A percentile compares a stretch with the other conserved stretches of the same genome.
These are phyloP conservation scores for Malassezia pachydermatis DNA, from an alignment of 1,284 basidiomycete species.

Conservation along the genomic window DNA sequence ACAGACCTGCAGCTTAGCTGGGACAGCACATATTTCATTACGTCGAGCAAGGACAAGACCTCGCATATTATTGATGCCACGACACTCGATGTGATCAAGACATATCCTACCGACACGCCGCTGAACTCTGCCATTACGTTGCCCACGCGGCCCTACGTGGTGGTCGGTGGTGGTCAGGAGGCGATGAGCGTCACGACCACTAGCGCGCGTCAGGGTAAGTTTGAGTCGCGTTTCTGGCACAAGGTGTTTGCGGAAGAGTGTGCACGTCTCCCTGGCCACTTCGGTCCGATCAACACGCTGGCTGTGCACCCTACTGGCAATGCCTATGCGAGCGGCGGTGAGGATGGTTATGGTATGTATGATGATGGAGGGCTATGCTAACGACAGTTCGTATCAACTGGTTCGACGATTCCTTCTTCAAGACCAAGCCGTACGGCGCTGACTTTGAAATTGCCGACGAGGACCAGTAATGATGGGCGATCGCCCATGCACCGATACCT, in stretches of 20 bases:
- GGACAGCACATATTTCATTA: conserved; percentile 89
- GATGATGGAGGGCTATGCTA: no score
- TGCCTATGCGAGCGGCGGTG: conserved; percentile 84
- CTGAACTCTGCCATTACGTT: conserved; percentile 86
- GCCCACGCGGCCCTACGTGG: conserved; percentile 65
- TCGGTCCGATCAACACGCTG: conserved; percentile 96
- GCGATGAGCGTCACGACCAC: conserved; percentile 97
- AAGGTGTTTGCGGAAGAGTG: conserved; percentile 96
- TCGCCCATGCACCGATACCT: background rate
- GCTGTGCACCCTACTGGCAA: conserved; percentile 83
- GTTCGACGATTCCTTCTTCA: conserved; percentile 46
- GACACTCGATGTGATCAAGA: conserved; percentile 81
- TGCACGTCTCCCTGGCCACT: conserved; percentile 64
- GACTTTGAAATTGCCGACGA: conserved; percentile 42
- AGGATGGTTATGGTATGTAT: conserved; percentile 63
- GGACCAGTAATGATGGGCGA: conserved; percentile 29
- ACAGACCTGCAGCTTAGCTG: conserved; percentile 86
- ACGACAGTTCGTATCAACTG: conserved; percentile 44
- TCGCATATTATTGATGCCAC: conserved; percentile 85
- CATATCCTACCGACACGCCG: conserved; percentile 83
- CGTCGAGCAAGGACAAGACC: conserved; percentile 90
- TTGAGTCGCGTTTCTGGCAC: conserved; percentile 98
- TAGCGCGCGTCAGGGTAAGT: conserved; percentile 82
- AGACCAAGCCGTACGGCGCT: conserved; percentile 41
- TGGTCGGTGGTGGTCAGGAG: conserved; percentile 86